Percentiles rank a stretch among this genome's conserved stretches.
Evolutionary conservation across 805 yeast species (phyloP).

Genomic region (Lachancea fermentati): DNA sequence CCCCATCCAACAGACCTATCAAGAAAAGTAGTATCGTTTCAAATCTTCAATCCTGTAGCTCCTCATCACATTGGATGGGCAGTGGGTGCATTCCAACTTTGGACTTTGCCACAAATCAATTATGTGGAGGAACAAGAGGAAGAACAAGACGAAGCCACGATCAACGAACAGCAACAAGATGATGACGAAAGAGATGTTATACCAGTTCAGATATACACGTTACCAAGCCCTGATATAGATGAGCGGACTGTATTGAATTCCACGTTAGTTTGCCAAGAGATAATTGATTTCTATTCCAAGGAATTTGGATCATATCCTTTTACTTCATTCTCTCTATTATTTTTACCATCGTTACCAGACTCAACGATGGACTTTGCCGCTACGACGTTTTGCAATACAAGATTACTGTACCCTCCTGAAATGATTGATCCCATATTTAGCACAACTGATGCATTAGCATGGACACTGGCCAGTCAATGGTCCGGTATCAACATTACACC

Average conservation of each 20-base stretch:
- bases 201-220: slow-evolving; percentile 56
- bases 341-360: slow-evolving; percentile 53
- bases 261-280: slow-evolving; percentile 68
- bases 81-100: slow-evolving; percentile 75
- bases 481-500: slow-evolving; percentile 90
- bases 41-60: slow-evolving; percentile 75
- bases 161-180: slow-evolving; percentile 22
- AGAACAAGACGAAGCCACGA: slow-evolving; percentile 29
- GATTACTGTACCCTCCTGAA: slow-evolving; percentile 63
- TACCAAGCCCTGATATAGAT: slow-evolving; percentile 46
- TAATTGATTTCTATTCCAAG: slow-evolving; percentile 74
- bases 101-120: slow-evolving; percentile 27
- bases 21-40: slow-evolving; percentile 69
- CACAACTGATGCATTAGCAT: slow-evolving; percentile 61
- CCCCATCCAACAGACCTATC: slow-evolving; percentile 72
- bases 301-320: slow-evolving; percentile 94
- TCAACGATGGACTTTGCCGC: slow-evolving; percentile 56
- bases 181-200: slow-evolving; percentile 39
- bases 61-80: slow-evolving; percentile 97
- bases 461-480: slow-evolving; percentile 83
- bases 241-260: slow-evolving; percentile 57
- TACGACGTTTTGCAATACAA: slow-evolving; percentile 53
- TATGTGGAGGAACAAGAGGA: slow-evolving; percentile 34
- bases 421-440: slow-evolving; percentile 73
- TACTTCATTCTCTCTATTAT: slow-evolving; percentile 70